Base-by-base conservation (phyloP, 1,284 basidiomycete species). In the Volvariella volvacea region DNA sequence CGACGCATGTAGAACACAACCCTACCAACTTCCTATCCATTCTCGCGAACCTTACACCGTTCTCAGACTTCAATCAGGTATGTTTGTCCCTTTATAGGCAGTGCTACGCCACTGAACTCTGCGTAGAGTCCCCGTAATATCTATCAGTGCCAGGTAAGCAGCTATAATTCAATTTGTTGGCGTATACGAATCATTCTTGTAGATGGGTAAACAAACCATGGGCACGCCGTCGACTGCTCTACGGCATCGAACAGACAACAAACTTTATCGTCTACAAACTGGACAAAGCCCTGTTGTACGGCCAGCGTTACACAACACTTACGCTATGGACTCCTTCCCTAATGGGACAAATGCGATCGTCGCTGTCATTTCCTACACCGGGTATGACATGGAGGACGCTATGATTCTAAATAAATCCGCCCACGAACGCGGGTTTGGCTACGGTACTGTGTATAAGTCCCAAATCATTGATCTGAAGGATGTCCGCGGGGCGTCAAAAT, bases 131-230 rank as follows among this genome's bases (percentile, higher is more conserved):
- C 87, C 22, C 79, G 87, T 60, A 91, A 91, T 56, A 91, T 91
- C 50, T 91, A 91, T 56, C 87, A 91, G 56, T 91, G 87, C 65
- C 87, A 89, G 74, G 85, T 86, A 55, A 31, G 46, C 12, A 46
- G 33, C 31, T 38, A 2, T 1, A n/a, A 25, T 19, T 16, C 14
- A 20, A 17, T 41, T 4, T 21, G 63, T 55, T 6, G 25, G 12
- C 9, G 12, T 16, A 7, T 33, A 37, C 43, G 41, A 36, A 36
- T 30, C 25, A 3, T 45, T 41, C 12, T 34, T 16, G 16, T 53
- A 98, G 85, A 99, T 99, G 96, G 93, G 92, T 66, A 99, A 99
- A 74, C 96, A 99, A 78, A 90, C 92, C 1, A 99, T 99, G 96
- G 96, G 96, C 32, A 99, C 96, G 22, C 95, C 96, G 1, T 86